Conservation (phyloP, 306 rosid species). For the Comarum palustre region DNA sequence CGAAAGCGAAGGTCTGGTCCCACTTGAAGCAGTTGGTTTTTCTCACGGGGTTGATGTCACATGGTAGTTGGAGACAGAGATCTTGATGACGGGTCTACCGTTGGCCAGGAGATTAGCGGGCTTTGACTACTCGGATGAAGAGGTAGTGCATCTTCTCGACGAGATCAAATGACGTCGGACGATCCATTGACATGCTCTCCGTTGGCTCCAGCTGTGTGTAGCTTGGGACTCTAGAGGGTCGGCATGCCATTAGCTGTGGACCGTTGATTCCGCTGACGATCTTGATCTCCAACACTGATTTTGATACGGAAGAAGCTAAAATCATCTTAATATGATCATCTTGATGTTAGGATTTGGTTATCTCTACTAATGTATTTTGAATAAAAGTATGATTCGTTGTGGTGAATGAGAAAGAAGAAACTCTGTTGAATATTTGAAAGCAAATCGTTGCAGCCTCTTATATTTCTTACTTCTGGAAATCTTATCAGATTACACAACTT, state of each 20-base stretch:
- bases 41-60: slow-evolving; percentile 48
- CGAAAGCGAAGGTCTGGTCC: slow-evolving; percentile 89
- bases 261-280: slow-evolving; percentile 39
- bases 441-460: no score
- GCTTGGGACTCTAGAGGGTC: slow-evolving; percentile 23
- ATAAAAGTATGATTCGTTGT: no score
- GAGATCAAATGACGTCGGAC: slow-evolving; percentile 62
- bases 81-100: slow-evolving; percentile 49
- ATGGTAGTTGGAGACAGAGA: slow-evolving; percentile 45
- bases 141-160: slow-evolving; percentile 93
- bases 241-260: slow-evolving; percentile 46
- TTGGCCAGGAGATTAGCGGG: slow-evolving; percentile 55
- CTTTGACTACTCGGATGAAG: slow-evolving; percentile 70
- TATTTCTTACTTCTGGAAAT: no score
- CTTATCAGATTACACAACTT: no score
- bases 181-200: slow-evolving; percentile 43
- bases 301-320: slow-evolving; percentile 27
- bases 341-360: no score
- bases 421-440: no score
- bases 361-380: no score
- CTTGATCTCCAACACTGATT: slow-evolving; percentile 37
- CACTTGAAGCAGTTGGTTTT: slow-evolving; percentile 62
- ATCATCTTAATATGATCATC: slow-evolving; percentile 14
- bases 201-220: slow-evolving; percentile 36
- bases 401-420: no score